A percentile compares a stretch with the other conserved stretches of the same genome.
Evolutionary conservation across 225 moss, liverwort and hornwort species (phyloP).

Genomic region (Physcomitrellopsis africana): DNA sequence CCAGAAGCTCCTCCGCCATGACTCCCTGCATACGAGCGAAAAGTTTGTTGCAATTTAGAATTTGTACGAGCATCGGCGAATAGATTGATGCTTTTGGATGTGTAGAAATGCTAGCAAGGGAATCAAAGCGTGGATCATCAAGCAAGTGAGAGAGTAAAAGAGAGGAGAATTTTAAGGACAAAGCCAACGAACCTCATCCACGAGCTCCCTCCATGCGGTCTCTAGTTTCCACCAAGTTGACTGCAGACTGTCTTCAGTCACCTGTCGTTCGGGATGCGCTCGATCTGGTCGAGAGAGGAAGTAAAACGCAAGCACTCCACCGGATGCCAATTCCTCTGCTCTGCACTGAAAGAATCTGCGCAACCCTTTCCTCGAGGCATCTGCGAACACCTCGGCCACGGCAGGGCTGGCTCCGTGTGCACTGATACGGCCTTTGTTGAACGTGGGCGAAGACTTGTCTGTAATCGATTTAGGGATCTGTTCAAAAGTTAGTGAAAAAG

Average conservation of each 20-base stretch:
- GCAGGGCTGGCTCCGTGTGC: conserved; percentile 34
- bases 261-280: conserved; percentile 39
- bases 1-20: conserved; percentile 39
- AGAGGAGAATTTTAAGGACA: too few species aligned
- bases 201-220: conserved; percentile 45
- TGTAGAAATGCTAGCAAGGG: too few species aligned
- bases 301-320: conserved; percentile 47
- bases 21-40: conserved; percentile 31
- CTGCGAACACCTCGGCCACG: conserved; percentile 43
- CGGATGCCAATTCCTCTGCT: conserved; percentile 55
- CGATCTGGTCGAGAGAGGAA: conserved; percentile 35
- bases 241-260: conserved; percentile 18
- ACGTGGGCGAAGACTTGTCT: conserved; percentile 56
- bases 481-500: background rate
- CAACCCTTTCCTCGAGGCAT: conserved; percentile 46
- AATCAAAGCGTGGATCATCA: too few species aligned
- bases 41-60: background rate
- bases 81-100: conserved; percentile 8
- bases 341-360: conserved; percentile 49
- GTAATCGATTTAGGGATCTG: conserved; percentile 50
- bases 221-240: background rate
- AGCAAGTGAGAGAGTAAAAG: too few species aligned
- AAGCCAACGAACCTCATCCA: conserved; percentile 30
- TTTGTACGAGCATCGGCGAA: background rate
- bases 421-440: conserved; percentile 51